Base-by-base conservation (phyloP, 176 grass and related monocot genomes). In the Cenchrus fungigraminus region DNA sequence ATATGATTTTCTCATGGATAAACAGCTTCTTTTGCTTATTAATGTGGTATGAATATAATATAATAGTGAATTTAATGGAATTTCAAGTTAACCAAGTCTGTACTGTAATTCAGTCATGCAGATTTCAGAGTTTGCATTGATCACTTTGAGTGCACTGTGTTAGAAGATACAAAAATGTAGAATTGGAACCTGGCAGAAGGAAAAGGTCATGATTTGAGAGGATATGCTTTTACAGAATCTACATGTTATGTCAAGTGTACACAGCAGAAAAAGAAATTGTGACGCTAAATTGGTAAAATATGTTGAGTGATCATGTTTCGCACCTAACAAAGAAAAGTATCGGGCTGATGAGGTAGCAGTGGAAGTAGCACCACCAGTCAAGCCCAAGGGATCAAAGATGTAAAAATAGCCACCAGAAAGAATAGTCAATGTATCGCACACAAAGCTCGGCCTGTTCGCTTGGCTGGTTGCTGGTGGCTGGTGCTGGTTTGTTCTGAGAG, bases 281-380 rank as follows among this genome's bases (percentile, higher is more conserved):
- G 83, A 28, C 64, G 45, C 31, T 73, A 76, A 74, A 40, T 40
- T 40, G 37, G 37, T 34, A 55, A 62, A 77, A 77, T 62, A 71
- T 81, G 77, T 64, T 68, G 42, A 60, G 16, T 20, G 6, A 53
- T 65, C 59, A 54, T 37, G 64, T 29, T 81, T 60, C 65, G 13
- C 55, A 98, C 95, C 95, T 95, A 78, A 85, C 68, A 98, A 88
- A 88, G 95, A 98, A 81, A 95, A 98, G 79, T 93, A 90, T 92
- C 82, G 93, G 60, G 93, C 92, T 50, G 89, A 91, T 65, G 92
- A 86, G 3, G 79, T 87, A 77, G 90, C 70, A 90, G 65, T 69
- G 49, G 91, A 89, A 71, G 85, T 86, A 32, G 79, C 73, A 90
- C 79, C 82, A 82, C 79, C 78, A 85, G 89, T 89, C 85, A 98